These are phyloP conservation scores for Trypanosoma grayi DNA, from an alignment of 208 protist species.

Conservation along the genomic window DNA sequence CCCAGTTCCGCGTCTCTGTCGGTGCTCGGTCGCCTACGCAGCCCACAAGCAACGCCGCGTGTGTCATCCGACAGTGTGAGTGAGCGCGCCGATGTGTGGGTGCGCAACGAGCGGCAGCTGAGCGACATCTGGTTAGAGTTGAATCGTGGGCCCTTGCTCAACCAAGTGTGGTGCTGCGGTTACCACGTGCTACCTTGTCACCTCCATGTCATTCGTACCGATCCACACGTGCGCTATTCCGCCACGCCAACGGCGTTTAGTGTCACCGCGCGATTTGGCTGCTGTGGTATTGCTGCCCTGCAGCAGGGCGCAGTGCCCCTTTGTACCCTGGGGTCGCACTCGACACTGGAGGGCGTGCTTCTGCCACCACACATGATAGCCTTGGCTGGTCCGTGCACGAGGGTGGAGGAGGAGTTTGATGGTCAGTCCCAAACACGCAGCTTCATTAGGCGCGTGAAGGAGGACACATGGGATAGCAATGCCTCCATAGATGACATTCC, in stretches of 20 bases:
- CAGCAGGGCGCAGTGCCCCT: slow-evolving; percentile 45
- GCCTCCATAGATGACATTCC: slow-evolving; percentile 2
- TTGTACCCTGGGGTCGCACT: slow-evolving; percentile 40
- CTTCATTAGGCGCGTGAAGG: background rate
- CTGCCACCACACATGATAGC: slow-evolving; percentile 62
- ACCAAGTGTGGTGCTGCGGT: slow-evolving; percentile 81
- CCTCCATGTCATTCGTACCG: slow-evolving; percentile 74
- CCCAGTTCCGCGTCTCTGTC: slow-evolving; percentile 30
- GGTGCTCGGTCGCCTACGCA: slow-evolving; percentile 57
- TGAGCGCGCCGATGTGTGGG: slow-evolving; percentile 6
- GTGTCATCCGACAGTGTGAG: background rate
- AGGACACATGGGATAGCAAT: slow-evolving; percentile 4
- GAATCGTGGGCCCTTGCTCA: slow-evolving; percentile 51
- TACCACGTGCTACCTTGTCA: slow-evolving; percentile 81
- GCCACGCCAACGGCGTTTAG: slow-evolving; percentile 52
- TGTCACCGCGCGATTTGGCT: slow-evolving; percentile 63
- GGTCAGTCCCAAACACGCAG: background rate
- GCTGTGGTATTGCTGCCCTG: slow-evolving; percentile 46
- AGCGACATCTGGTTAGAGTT: slow-evolving; percentile 83
- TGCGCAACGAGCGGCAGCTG: slow-evolving; percentile 27
- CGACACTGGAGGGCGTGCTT: slow-evolving; percentile 67
- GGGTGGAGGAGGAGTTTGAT: background rate
- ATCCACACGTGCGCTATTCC: slow-evolving; percentile 36
- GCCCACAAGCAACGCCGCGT: background rate
- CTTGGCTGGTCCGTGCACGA: slow-evolving; percentile 40